Conservation (phyloP, 106 monocot genomes). For the Dioscorea alata region DNA sequence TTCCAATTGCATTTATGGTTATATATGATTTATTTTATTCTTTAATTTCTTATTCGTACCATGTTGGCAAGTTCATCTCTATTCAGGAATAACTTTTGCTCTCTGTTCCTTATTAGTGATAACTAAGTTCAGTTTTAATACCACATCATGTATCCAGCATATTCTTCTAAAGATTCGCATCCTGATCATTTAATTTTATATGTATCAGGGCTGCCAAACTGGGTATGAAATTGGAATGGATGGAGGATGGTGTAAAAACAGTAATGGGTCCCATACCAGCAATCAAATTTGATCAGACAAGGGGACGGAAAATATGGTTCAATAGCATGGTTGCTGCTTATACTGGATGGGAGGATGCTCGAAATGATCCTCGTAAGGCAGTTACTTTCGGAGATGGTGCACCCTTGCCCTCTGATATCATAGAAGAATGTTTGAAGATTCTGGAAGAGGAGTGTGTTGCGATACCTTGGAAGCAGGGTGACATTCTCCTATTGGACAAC, state of each 20-base stretch:
- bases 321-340: conserved; percentile 88
- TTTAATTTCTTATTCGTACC: too few species aligned
- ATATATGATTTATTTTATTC: too few species aligned
- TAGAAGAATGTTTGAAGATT: conserved; percentile 60
- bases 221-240: conserved; percentile 87
- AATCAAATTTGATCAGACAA: conserved; percentile 45
- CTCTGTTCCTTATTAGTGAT: too few species aligned
- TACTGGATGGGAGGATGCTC: conserved; percentile 70
- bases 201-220: conserved; percentile 50
- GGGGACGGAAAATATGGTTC: conserved; percentile 76
- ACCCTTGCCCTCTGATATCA: conserved; percentile 54
- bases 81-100: too few species aligned
- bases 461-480: conserved; percentile 81
- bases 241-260: conserved; percentile 65
- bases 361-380: conserved; percentile 58
- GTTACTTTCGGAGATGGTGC: conserved; percentile 77
- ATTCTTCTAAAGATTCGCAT: background rate
- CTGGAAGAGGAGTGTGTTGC: conserved; percentile 73
- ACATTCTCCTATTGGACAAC: conserved; percentile 77
- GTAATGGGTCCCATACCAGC: conserved; percentile 77
- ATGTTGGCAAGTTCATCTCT: too few species aligned
- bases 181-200: background rate
- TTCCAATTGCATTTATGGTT: too few species aligned
- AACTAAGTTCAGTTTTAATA: too few species aligned
- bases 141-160: background rate